Conservation (phyloP, 1,284 basidiomycete genomes). For the Cryptococcus jaspeensis region DNA sequence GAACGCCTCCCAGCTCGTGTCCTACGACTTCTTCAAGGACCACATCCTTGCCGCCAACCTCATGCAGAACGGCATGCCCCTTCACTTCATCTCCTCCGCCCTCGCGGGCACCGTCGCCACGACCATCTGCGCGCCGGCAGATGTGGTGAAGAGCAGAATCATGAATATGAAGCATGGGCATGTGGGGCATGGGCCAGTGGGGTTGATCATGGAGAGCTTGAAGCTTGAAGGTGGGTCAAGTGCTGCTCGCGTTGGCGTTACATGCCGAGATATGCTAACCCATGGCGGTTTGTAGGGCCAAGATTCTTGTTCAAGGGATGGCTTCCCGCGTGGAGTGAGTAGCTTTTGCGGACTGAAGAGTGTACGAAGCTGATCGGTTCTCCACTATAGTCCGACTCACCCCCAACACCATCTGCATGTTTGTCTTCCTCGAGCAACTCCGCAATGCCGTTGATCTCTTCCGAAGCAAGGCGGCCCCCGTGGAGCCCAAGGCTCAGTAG, state of each 20-base stretch:
- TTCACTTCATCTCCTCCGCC: slow-evolving; percentile 55
- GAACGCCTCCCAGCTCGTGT: slow-evolving; percentile 56
- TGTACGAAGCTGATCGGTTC: neutral
- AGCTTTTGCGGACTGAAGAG: neutral
- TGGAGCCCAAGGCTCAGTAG: neutral
- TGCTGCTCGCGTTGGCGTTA: slow-evolving; percentile 21
- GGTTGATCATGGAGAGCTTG: slow-evolving; percentile 26
- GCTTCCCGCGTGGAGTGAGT: slow-evolving; percentile 56
- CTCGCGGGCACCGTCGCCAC: slow-evolving; percentile 58
- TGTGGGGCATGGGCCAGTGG: slow-evolving; percentile 28
- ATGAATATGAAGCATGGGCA: slow-evolving; percentile 48
- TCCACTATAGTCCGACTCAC: slow-evolving; percentile 47
- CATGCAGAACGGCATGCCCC: slow-evolving; percentile 53
- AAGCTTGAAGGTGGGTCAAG: slow-evolving; percentile 27
- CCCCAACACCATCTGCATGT: slow-evolving; percentile 53
- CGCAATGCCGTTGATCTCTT: slow-evolving; percentile 41
- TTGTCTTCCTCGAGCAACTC: slow-evolving; percentile 51
- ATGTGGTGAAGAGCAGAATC: slow-evolving; percentile 56
- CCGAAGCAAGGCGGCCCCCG: neutral
- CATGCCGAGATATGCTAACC: neutral
- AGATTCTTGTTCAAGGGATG: slow-evolving; percentile 58
- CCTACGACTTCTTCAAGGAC: slow-evolving; percentile 59
- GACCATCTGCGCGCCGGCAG: slow-evolving; percentile 54
- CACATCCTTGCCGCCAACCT: slow-evolving; percentile 46
- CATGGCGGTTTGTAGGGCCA: slow-evolving; percentile 37